Evolutionary conservation across 768 basidiomycete species (phyloP).

Genomic region (Coprinopsis sp.): DNA sequence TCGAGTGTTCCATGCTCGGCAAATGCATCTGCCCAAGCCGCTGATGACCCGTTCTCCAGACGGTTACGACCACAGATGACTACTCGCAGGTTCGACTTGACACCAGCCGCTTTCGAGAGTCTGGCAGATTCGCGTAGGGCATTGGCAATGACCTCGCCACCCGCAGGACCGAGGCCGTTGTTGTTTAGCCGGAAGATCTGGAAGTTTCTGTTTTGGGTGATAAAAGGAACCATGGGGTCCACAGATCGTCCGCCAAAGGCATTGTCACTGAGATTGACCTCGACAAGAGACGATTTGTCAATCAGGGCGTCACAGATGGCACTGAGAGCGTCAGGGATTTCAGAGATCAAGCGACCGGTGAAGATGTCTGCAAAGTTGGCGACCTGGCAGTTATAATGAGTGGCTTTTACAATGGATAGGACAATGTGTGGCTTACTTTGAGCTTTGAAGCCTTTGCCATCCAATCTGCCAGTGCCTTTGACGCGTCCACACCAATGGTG

Average conservation of each 20-base stretch:
- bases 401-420: not conserved
- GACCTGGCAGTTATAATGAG: conserved; percentile 46
- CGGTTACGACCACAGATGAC: conserved; percentile 94
- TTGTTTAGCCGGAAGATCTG: conserved; percentile 89
- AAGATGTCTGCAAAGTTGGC: conserved; percentile 98
- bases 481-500: conserved; percentile 89
- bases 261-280: conserved; percentile 91
- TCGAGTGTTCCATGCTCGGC: conserved; percentile 74
- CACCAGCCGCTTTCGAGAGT: conserved; percentile 59
- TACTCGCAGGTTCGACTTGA: conserved; percentile 65
- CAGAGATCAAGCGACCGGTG: conserved; percentile 91
- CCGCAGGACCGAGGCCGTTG: conserved; percentile 91
- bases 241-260: conserved; percentile 95
- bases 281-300: conserved; percentile 72
- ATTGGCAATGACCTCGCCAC: conserved; percentile 79
- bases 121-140: conserved; percentile 77
- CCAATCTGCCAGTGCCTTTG: conserved; percentile 76
- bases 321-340: conserved; percentile 87
- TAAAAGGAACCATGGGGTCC: conserved; percentile 88
- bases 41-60: conserved; percentile 86
- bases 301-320: conserved; percentile 86
- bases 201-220: conserved; percentile 76
- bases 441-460: conserved; percentile 62
- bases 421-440: conserved; percentile 49
- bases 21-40: conserved; percentile 84